phyloP scores from a whole-genome alignment of 2,329 filamentous ascomycete genomes.

The Dothideomycetes sp. region DNA sequence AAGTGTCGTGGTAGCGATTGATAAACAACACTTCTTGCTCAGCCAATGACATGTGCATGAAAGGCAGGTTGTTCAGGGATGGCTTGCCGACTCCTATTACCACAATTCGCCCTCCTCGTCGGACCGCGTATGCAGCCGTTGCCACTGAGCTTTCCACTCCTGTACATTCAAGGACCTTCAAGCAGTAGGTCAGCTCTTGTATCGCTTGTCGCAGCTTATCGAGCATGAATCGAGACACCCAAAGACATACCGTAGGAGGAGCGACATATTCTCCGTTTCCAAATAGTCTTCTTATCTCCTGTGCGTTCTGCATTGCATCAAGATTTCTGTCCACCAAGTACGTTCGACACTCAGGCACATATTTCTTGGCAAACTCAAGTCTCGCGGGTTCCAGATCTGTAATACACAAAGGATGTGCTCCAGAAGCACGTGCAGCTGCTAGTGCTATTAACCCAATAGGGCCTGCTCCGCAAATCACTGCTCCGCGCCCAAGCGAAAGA shows the following conservation, averaged over 20 bases:
- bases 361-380: slow-evolving; percentile 65
- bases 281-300: slow-evolving; percentile 15
- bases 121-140: slow-evolving; percentile 15
- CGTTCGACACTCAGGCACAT: slow-evolving; percentile 32
- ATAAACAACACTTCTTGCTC: slow-evolving; percentile 52
- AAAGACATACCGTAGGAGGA: slow-evolving; percentile 9
- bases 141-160: slow-evolving; percentile 23
- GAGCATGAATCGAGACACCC: no score
- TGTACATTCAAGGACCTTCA: slow-evolving; percentile 23
- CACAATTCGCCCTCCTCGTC: slow-evolving; percentile 22
- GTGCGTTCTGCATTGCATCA: slow-evolving; percentile 15
- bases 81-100: slow-evolving; percentile 24
- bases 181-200: background rate
- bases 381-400: slow-evolving; percentile 76
- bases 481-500: slow-evolving; percentile 21
- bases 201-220: background rate
- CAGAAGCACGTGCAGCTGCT: slow-evolving; percentile 48
- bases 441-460: slow-evolving; percentile 52
- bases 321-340: slow-evolving; percentile 16
- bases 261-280: slow-evolving; percentile 13
- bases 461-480: slow-evolving; percentile 50
- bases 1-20: slow-evolving; percentile 59
- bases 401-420: slow-evolving; percentile 64
- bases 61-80: slow-evolving; percentile 24
- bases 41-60: slow-evolving; percentile 25